Evolutionary conservation across 1,284 basidiomycete genomes (phyloP), one percentile per base, ranked within the genome.

Genomic region (Austroboletus niveus): DNA sequence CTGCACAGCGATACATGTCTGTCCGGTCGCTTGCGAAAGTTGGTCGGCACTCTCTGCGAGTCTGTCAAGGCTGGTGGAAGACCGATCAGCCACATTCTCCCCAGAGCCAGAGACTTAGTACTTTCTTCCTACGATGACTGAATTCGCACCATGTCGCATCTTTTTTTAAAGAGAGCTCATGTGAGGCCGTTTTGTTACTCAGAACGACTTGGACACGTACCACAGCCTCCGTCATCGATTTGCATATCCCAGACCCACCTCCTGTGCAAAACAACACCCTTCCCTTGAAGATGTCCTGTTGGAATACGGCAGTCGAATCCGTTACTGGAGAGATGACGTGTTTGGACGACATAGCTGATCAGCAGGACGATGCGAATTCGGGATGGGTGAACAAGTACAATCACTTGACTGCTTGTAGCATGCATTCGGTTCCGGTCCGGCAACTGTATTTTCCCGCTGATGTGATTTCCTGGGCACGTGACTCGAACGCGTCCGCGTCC

Each of bases 191-290:
- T 30, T 11, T 24, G 22, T 24, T 5, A 24, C 22, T 24, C 5
- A 24, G 22, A 24, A 24, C 22, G 22, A 24, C 22, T 15, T 35
- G 34, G 34, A 15, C 3, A 41, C 83, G 51, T 63, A 88, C 87
- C 65, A 95, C 76, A 30, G 85, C 80, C 66, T 92, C 82, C 36
- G 87, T 89, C 85, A 98, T 94, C 47, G 76, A 82, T 61, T 89
- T 88, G 72, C 95, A 94, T 72, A 99, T 98, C 11, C 95, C 95
- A 55, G 89, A 90, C 8, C 91, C 83, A 46, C 91, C 91, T 43
- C 91, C 92, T 1, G 94, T 97, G 70, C 90, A 94, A 73, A 98
- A 96, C 17, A 96, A 78, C 12, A 98, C 94, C 69, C 95, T 97
- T 61, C 91, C 93, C 59, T 85, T 83, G 81, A 97, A 97, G 38